phyloP scores from a whole-genome alignment of 208 protist genomes.

The Acanthamoeba lenticulata region DNA sequence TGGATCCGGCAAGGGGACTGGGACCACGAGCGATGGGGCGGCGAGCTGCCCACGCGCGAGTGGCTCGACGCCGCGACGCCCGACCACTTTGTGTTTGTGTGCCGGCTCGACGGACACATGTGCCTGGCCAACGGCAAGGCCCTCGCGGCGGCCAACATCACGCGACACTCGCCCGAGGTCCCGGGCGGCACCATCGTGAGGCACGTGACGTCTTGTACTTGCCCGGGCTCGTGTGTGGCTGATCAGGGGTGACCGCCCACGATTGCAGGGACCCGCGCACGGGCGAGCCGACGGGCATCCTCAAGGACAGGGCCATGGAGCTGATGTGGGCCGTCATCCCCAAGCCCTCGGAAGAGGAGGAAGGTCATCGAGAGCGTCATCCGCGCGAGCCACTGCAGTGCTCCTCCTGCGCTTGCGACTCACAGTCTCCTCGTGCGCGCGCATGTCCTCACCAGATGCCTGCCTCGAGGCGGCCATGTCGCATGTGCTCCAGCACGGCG shows the following conservation, averaged over 20 bases:
- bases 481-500: slow-evolving; percentile 44
- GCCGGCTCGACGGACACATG: slow-evolving; percentile 67
- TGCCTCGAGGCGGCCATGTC: slow-evolving; percentile 6
- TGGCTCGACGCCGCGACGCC: slow-evolving; percentile 66
- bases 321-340: slow-evolving; percentile 37
- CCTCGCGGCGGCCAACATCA: slow-evolving; percentile 32
- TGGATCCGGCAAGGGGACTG: not conserved
- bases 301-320: slow-evolving; percentile 67
- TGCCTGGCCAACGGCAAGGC: slow-evolving; percentile 60
- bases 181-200: not conserved
- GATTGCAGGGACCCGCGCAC: not conserved
- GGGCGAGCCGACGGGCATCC: slow-evolving; percentile 57
- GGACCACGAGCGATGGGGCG: slow-evolving; percentile 50
- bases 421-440: not conserved
- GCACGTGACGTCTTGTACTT: not conserved
- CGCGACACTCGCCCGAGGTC: slow-evolving; percentile 38
- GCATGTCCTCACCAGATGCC: not conserved
- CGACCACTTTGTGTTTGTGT: slow-evolving; percentile 39
- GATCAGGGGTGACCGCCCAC: too few species aligned
- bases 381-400: not conserved
- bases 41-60: slow-evolving; percentile 11
- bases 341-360: not conserved
- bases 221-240: too few species aligned
- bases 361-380: not conserved
- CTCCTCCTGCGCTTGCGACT: not conserved